Conservation (phyloP, 1,284 basidiomycete genomes). For the Puccinia polysora region DNA sequence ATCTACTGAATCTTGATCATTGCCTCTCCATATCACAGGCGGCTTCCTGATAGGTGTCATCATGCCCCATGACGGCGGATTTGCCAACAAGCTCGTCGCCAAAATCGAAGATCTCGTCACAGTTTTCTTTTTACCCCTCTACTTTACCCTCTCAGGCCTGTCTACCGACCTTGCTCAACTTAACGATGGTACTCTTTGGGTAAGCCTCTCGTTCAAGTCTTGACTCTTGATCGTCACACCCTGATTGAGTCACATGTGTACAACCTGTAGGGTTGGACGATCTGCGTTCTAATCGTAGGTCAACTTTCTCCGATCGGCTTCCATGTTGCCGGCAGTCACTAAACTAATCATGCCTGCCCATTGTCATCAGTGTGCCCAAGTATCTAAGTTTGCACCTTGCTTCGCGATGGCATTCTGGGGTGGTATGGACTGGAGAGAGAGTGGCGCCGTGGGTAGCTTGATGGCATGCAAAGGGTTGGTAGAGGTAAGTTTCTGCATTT, state of each 20-base stretch:
- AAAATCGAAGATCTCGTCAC: conserved; percentile 48
- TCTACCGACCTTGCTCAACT: conserved; percentile 76
- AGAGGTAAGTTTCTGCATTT: conserved; percentile 43
- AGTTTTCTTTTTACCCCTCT: conserved; percentile 52
- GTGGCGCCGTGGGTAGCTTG: conserved; percentile 76
- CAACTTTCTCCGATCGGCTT: conserved; percentile 55
- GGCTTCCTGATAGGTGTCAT: conserved; percentile 66
- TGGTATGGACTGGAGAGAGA: conserved; percentile 72
- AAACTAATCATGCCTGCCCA: background rate
- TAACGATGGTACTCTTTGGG: conserved; percentile 57
- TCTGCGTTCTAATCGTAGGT: conserved; percentile 73
- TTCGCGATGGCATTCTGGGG: conserved; percentile 62
- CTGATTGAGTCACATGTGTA: background rate
- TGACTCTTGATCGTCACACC: conserved; percentile 54
- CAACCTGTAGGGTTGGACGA: conserved; percentile 71
- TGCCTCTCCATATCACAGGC: conserved; percentile 44
- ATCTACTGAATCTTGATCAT: conserved; percentile 44
- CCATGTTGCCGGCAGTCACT: background rate
- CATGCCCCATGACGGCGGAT: conserved; percentile 80
- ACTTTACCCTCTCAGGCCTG: conserved; percentile 54
- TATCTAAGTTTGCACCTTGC: conserved; percentile 45
- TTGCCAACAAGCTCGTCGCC: conserved; percentile 50
- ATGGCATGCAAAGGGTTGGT: conserved; percentile 87
- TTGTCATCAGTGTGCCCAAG: conserved; percentile 14
- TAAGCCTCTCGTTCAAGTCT: conserved; percentile 47